These are phyloP conservation scores for Backusella liffmaniae DNA, from an alignment of 192 early-diverging fungal species.

Conservation along the genomic window DNA sequence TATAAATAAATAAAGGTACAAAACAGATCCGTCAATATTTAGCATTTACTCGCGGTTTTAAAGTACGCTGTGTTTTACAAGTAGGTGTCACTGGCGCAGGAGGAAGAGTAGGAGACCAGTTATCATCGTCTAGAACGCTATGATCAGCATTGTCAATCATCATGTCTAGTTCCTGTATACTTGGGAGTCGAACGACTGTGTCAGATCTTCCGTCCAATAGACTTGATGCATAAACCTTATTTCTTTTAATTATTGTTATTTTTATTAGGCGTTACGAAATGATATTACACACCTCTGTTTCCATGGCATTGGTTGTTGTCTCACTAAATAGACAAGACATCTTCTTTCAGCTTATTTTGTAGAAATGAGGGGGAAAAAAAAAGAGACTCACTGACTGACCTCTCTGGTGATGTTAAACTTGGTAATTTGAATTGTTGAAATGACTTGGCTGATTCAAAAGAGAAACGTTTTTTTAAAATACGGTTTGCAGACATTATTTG, in stretches of 20 bases:
- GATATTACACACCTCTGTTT: not conserved
- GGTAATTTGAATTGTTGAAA: not conserved
- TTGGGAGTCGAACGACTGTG: not conserved
- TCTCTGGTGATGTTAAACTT: not conserved
- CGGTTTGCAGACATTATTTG: not conserved
- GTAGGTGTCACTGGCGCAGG: not conserved
- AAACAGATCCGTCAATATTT: not conserved
- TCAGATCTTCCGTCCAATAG: constrained; percentile 7
- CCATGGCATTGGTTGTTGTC: not conserved
- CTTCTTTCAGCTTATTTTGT: not conserved
- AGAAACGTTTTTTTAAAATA: not conserved
- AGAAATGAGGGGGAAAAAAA: not conserved
- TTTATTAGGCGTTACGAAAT: not conserved
- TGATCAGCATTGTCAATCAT: constrained; percentile 5
- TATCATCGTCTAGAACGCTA: not conserved
- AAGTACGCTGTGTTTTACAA: constrained; percentile 5
- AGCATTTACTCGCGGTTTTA: not conserved
- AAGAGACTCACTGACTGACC: not conserved
- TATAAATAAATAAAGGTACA: not conserved
- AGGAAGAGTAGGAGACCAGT: not conserved
- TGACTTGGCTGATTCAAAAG: not conserved
- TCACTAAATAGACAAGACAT: not conserved
- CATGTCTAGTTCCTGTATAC: constrained; percentile 13
- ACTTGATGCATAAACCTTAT: constrained; percentile 2
- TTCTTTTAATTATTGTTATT: not conserved